Conservation (phyloP, 192 early-diverging fungal species). For the Umbelopsis ramanniana region DNA sequence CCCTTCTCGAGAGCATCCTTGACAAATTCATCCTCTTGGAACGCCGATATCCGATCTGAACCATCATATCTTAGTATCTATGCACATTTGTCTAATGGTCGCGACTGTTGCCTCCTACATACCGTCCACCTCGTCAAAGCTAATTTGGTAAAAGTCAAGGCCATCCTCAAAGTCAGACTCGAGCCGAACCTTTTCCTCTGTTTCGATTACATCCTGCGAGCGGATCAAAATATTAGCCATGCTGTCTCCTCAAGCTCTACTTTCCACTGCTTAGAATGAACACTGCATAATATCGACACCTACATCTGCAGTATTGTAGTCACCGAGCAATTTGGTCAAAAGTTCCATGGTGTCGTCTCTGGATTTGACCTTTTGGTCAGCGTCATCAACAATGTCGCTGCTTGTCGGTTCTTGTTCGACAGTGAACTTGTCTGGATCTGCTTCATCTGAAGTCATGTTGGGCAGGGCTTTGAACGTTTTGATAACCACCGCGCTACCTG, state of each 20-base stretch:
- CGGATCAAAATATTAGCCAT: not conserved
- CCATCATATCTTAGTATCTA: not conserved
- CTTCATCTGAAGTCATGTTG: conserved; percentile 16
- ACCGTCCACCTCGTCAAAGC: conserved; percentile 67
- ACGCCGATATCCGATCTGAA: conserved; percentile 68
- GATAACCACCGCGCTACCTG: not conserved
- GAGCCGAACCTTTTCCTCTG: not conserved
- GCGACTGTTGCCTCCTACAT: not conserved
- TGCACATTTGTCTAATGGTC: not conserved
- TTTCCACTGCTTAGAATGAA: not conserved
- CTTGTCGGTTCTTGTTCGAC: not conserved
- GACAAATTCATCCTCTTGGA: conserved; percentile 86
- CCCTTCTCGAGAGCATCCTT: conserved; percentile 80
- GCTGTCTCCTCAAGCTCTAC: no score
- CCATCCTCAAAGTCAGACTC: conserved; percentile 29
- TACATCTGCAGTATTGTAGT: not conserved
- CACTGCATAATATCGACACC: not conserved
- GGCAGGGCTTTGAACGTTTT: not conserved
- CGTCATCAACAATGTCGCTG: not conserved
- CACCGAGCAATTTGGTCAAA: not conserved
- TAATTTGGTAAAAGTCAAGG: conserved; percentile 46
- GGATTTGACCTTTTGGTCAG: not conserved
- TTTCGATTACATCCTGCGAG: not conserved
- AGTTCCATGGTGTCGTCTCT: not conserved
- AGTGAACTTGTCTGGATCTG: not conserved